Base-by-base conservation (phyloP, 805 yeast genomes). In the Torulaspora indica region DNA sequence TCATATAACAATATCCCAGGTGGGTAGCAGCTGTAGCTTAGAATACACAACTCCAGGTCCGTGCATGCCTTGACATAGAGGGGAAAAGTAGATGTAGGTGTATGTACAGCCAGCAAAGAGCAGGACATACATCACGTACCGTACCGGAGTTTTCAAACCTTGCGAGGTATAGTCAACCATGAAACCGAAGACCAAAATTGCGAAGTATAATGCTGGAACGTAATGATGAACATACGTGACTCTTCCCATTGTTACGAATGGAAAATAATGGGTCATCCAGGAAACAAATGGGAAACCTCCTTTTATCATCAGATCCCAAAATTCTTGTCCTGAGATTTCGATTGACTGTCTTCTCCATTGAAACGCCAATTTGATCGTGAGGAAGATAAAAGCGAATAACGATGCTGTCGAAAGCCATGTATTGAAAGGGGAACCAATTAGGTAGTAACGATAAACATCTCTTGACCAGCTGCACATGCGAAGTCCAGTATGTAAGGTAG, bases 221-320 rank as follows among this genome's bases (percentile, higher is more conserved):
- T 91, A 91, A 67, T 91, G 98, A 67, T 91, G 98, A 30, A 91
- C 95, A 63, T 93, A 91, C 2, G 95, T 89, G 50, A 93, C 97
- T 72, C 98, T 85, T 15, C 95, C 88, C 98, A 91, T 91, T 52
- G 89, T 71, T 28, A 85, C 78, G 67, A 91, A 91, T 25, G 98
- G 98, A 60, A 83, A 63, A 66, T 73, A 91, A 67, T 91, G 98
- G 63, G 89, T 73, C 40, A 81, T 77, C 98, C 97, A 91, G 8
- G 96, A 95, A 33, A 86, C 60, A 70, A 90, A 83, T 20, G 98
- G 96, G 56, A 85, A 79, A 27, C 85, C 58, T 43, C 95, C 96
- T 31, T 85, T 85, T 67, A 78, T 70, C 12, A 74, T 53, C 49
- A 73, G 71, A 43, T 55, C 64, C 66, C 68, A 76, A 33, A 74